phyloP scores from a whole-genome alignment of 2,329 filamentous ascomycete genomes.

The Penicillium sp. region DNA sequence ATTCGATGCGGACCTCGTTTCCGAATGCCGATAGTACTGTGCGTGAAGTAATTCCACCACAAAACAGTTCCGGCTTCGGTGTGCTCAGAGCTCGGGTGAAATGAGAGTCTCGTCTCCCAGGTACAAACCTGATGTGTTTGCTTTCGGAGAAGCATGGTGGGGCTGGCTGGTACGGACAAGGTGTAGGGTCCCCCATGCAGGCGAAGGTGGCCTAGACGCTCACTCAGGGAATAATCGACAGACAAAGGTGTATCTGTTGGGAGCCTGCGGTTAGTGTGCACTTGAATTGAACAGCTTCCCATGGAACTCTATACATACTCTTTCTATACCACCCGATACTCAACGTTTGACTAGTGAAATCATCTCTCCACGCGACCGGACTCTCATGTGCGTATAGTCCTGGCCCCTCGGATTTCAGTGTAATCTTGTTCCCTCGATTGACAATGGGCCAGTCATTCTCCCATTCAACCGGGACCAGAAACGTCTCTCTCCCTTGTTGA shows the following conservation, averaged over 20 bases:
- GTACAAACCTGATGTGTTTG: slow-evolving; percentile 42
- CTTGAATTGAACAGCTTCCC: too few species aligned
- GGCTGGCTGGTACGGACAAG: slow-evolving; percentile 46
- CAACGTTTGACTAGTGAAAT: slow-evolving; percentile 24
- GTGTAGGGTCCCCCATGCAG: slow-evolving; percentile 50
- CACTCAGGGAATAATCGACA: slow-evolving; percentile 43
- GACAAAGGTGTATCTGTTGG: slow-evolving; percentile 45
- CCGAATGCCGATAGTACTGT: slow-evolving; percentile 40
- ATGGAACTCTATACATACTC: slow-evolving; percentile 27
- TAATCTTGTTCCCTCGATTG: slow-evolving; percentile 43
- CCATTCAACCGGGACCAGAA: slow-evolving; percentile 48
- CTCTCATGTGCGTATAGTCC: slow-evolving; percentile 17
- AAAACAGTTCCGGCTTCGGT: slow-evolving; percentile 51
- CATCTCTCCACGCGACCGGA: slow-evolving; percentile 30
- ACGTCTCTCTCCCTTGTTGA: slow-evolving; percentile 43
- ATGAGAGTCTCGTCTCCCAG: slow-evolving; percentile 44
- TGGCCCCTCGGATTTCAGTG: slow-evolving; percentile 23
- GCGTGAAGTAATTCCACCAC: slow-evolving; percentile 50
- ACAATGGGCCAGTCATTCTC: slow-evolving; percentile 49
- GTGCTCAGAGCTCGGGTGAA: slow-evolving; percentile 38
- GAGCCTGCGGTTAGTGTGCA: not conserved
- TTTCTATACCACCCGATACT: slow-evolving; percentile 35
- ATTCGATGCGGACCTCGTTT: slow-evolving; percentile 14
- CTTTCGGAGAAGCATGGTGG: slow-evolving; percentile 51
- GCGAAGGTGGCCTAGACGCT: slow-evolving; percentile 41